These are phyloP conservation scores for Boletus coccyginus DNA, from an alignment of 768 basidiomycete genomes.

Conservation along the genomic window DNA sequence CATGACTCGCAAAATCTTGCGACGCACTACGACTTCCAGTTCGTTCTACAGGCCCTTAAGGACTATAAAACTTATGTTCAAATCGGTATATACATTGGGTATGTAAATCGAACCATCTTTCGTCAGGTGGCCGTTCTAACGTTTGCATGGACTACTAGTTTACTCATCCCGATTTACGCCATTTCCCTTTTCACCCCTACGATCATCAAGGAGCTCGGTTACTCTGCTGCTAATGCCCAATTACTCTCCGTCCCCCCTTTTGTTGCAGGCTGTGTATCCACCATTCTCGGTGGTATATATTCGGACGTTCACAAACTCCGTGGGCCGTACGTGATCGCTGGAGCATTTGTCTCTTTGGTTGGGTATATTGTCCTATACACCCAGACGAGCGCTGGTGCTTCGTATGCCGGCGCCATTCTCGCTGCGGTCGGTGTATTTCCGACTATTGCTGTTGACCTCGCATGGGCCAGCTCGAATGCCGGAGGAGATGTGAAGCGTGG, in stretches of 20 bases:
- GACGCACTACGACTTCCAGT: constrained; percentile 43
- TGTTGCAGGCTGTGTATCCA: constrained; percentile 43
- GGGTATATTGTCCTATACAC: constrained; percentile 51
- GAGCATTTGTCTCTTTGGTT: constrained; percentile 42
- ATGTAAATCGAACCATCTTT: constrained; percentile 4
- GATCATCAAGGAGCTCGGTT: constrained; percentile 50
- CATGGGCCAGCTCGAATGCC: constrained; percentile 55
- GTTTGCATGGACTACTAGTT: constrained; percentile 21
- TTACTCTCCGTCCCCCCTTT: constrained; percentile 49
- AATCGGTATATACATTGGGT: constrained; percentile 42
- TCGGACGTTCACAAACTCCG: constrained; percentile 42
- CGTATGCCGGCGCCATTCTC: constrained; percentile 48
- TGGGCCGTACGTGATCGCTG: constrained; percentile 51
- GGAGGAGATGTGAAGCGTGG: constrained; percentile 56
- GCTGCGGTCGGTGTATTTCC: constrained; percentile 54
- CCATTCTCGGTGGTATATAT: constrained; percentile 39
- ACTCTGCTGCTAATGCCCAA: constrained; percentile 48
- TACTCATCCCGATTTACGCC: constrained; percentile 46
- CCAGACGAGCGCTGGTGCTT: constrained; percentile 17
- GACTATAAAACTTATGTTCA: constrained; percentile 43
- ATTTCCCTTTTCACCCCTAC: constrained; percentile 52
- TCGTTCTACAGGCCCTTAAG: constrained; percentile 46
- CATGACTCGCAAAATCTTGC: constrained; percentile 44
- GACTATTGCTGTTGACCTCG: constrained; percentile 44
- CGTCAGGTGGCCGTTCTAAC: background rate